These are phyloP conservation scores for Xylariaceae sp. DNA, from an alignment of 2,329 filamentous ascomycete genomes.

Conservation along the genomic window DNA sequence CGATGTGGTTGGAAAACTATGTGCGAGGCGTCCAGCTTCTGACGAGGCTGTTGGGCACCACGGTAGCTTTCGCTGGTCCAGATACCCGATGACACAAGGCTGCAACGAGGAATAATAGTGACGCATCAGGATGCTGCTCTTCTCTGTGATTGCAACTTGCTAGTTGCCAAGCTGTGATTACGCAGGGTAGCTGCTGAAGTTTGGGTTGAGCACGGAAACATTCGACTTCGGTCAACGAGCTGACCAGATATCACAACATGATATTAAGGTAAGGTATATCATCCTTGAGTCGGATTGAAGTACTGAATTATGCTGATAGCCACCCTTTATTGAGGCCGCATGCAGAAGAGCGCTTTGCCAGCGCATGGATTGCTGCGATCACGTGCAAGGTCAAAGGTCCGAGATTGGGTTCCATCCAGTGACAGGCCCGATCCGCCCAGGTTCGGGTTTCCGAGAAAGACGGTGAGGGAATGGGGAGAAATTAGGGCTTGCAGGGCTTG, in stretches of 20 bases:
- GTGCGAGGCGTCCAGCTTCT: constrained; percentile 14
- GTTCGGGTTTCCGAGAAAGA: constrained; percentile 15
- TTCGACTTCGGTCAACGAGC: not conserved
- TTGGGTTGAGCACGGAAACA: not conserved
- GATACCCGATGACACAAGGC: constrained; percentile 10
- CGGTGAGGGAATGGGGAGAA: constrained; percentile 20
- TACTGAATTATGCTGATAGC: constrained; percentile 20
- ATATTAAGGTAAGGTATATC: not conserved
- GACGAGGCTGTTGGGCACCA: constrained; percentile 15
- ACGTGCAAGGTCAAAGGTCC: constrained; percentile 1
- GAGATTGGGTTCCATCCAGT: constrained; percentile 7
- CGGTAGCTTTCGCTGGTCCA: not conserved
- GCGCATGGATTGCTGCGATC: constrained; percentile 14
- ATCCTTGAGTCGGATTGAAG: not conserved
- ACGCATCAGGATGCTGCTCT: not conserved
- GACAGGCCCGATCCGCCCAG: constrained; percentile 1
- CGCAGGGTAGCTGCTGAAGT: constrained; percentile 3
- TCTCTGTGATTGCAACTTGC: not conserved
- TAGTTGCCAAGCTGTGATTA: constrained; percentile 16
- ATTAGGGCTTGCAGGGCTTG: constrained; percentile 13
- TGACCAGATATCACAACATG: constrained; percentile 6
- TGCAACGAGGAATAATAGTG: not conserved
- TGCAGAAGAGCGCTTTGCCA: constrained; percentile 15
- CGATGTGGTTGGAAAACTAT: constrained; percentile 6
- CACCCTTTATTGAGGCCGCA: constrained; percentile 22